Percentiles rank a stretch among this genome's conserved stretches.
Conservation (phyloP, 2,329 filamentous ascomycete genomes). For the Fusarium praegraminearum region DNA sequence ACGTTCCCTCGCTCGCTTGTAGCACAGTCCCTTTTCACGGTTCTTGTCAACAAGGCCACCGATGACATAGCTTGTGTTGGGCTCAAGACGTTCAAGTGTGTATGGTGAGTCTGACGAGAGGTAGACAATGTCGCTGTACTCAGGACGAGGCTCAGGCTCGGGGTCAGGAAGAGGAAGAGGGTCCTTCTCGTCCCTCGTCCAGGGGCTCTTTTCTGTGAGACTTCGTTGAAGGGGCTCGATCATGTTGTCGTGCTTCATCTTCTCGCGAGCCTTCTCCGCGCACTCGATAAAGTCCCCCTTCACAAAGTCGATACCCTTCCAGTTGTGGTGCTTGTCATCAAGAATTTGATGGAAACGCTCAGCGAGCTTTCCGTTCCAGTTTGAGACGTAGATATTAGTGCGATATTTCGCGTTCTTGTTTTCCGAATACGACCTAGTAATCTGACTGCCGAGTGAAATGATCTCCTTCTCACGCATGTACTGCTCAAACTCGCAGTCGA, state of each 20-base stretch:
- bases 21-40: conserved; percentile 93
- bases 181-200: conserved; percentile 50
- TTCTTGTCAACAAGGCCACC: conserved; percentile 97
- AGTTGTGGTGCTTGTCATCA: conserved; percentile 76
- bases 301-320: conserved; percentile 82
- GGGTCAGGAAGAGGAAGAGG: conserved; percentile 52
- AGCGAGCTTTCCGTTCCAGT: conserved; percentile 80
- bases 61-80: conserved; percentile 91
- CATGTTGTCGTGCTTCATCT: conserved; percentile 73
- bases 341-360: conserved; percentile 84
- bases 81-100: conserved; percentile 83
- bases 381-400: conserved; percentile 80
- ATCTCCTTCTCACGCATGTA: conserved; percentile 90
- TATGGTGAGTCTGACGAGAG: conserved; percentile 92
- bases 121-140: conserved; percentile 75
- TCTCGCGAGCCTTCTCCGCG: conserved; percentile 71
- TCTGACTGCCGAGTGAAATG: conserved; percentile 83
- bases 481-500: conserved; percentile 93
- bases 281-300: conserved; percentile 80
- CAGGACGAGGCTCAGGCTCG: conserved; percentile 50
- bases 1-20: conserved; percentile 78
- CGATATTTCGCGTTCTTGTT: conserved; percentile 78
- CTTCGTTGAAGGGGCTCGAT: conserved; percentile 67
- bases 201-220: conserved; percentile 48
- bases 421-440: conserved; percentile 90